Evolutionary conservation across 805 yeast genomes (phyloP).

Genomic region (Lipomyces orientalis): DNA sequence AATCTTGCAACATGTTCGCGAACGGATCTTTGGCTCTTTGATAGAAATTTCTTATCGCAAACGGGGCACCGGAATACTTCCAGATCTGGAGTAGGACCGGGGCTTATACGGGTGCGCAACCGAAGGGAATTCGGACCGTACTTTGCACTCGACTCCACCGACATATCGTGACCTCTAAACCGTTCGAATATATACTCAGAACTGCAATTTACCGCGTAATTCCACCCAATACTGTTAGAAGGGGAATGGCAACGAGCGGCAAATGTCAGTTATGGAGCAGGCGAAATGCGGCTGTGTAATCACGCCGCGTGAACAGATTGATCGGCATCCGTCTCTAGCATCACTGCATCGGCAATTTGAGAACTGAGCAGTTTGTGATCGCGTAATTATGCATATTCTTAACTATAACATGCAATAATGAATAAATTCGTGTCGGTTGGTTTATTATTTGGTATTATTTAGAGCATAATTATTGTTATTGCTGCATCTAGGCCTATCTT

Average conservation of each 20-base stretch:
- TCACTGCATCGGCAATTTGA: neutral
- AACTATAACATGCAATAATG: no score
- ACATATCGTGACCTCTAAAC: neutral
- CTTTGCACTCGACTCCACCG: neutral
- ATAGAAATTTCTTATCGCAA: conserved; percentile 31
- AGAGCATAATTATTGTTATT: neutral
- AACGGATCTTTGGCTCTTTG: conserved; percentile 24
- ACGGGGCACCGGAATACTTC: conserved; percentile 30
- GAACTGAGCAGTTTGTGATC: no score
- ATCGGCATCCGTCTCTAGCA: neutral
- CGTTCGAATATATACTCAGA: neutral
- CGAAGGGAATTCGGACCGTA: conserved; percentile 7
- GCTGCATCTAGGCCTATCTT: neutral
- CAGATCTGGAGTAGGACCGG: conserved; percentile 9
- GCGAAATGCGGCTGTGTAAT: neutral
- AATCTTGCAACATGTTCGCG: conserved; percentile 30
- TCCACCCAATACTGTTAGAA: neutral
- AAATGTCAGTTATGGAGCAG: neutral
- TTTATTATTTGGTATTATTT: neutral
- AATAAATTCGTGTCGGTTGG: no score
- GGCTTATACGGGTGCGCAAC: neutral
- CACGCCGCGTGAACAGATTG: neutral
- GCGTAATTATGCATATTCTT: no score
- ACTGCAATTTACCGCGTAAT: no score
- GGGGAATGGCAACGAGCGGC: neutral